These are phyloP conservation scores for Polytrichum formosum DNA, from an alignment of 225 moss, liverwort and hornwort genomes.

Conservation along the genomic window DNA sequence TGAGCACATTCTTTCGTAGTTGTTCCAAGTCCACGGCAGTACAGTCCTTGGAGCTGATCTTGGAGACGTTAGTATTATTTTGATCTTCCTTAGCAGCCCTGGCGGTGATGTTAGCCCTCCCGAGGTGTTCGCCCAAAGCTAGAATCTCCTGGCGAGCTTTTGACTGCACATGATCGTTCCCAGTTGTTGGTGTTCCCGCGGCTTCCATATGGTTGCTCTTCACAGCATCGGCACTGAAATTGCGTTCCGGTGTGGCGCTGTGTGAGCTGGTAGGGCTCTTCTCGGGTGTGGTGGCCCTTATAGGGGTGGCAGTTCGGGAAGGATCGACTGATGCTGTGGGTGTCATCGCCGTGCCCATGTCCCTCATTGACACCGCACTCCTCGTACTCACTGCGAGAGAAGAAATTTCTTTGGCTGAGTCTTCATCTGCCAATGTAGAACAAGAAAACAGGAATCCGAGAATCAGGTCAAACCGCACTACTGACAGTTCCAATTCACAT, in stretches of 20 bases:
- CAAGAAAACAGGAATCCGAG: too few species aligned
- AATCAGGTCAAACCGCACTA: too few species aligned
- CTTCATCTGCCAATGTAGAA: too few species aligned
- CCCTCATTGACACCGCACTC: conserved; percentile 35
- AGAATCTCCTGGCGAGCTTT: conserved; percentile 90
- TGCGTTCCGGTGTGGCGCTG: conserved; percentile 32
- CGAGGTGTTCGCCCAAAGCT: conserved; percentile 74
- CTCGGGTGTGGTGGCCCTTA: conserved; percentile 44
- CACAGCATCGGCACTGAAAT: background rate
- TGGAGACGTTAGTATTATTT: conserved; percentile 30
- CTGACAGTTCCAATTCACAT: background rate
- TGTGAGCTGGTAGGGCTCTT: conserved; percentile 43
- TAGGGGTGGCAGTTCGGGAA: conserved; percentile 71
- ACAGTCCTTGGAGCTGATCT: conserved; percentile 15
- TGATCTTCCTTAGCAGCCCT: conserved; percentile 75
- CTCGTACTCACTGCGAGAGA: background rate
- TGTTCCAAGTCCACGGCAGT: conserved; percentile 43
- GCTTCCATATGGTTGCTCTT: conserved; percentile 11
- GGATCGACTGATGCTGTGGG: conserved; percentile 69
- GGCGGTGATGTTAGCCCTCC: conserved; percentile 81
- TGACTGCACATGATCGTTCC: conserved; percentile 60
- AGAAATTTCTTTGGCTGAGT: too few species aligned
- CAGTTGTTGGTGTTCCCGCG: conserved; percentile 36
- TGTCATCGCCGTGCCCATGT: conserved; percentile 88
- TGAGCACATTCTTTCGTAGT: conserved; percentile 46